Evolutionary conservation across 2,329 filamentous ascomycete species (phyloP), one percentile per base, ranked within the genome.

Genomic region (Xylaria multiplex): DNA sequence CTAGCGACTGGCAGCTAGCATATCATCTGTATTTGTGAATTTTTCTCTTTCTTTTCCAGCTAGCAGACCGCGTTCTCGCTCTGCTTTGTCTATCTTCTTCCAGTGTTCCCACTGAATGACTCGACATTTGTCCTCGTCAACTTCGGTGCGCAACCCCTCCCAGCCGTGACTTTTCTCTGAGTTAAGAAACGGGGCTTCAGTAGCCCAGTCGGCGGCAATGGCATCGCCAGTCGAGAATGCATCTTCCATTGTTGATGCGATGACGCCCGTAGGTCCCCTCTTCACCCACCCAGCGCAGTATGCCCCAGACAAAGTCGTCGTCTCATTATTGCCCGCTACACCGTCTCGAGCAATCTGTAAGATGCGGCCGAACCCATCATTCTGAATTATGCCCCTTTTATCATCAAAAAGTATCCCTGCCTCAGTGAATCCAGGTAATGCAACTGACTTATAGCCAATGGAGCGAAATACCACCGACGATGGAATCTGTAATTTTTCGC

Each of bases 261-360:
- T 99, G 3, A 98, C 94, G 2, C 96, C 96, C 0, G 93, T 97
- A 0, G 96, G 95, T 0, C 96, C 96, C 42, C 91, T 88, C 81
- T 98, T 98, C 9, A 97, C 93, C 96, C 96, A 99, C 0, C 96
- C 96, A 16, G 95, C 92, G 70, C 93, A 97, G 80, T 99, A 99
- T 32, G 97, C 79, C 0, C 95, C 93, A 0, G 90, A 88, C 74
- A 77, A 86, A 75, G 70, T 82, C 74, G 67, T 84, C 79, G 70
- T 82, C 72, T 59, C 83, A 73, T 65, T 78, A 70, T 71, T 78
- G 69, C 76, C 66, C 69, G 76, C 72, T 19, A 67, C 45, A 58
- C 73, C 48, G 66, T 73, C 66, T 63, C 75, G 73, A 13, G 70
- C 79, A 72, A 71, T 81, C 74, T 73, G 82, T 62, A 77, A 77